These are phyloP conservation scores for Pharnaceum exiguum DNA, from an alignment of 148 eudicot genomes.

Conservation along the genomic window DNA sequence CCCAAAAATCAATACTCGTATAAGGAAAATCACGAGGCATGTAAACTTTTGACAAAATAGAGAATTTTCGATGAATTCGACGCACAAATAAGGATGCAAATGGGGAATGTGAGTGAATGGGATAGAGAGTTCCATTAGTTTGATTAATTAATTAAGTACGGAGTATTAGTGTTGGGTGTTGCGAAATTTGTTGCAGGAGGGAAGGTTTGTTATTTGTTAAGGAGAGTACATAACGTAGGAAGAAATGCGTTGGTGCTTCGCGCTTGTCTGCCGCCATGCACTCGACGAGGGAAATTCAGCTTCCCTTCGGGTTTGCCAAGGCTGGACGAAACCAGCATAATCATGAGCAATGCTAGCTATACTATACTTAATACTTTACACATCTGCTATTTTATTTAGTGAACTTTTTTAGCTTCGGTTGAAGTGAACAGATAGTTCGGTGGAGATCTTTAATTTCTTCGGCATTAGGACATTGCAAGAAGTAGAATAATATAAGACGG, in stretches of 20 bases:
- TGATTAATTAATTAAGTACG: not conserved
- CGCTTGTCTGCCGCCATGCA: constrained; percentile 55
- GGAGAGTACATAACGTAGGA: constrained; percentile 27
- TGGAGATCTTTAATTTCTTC: too few relatives aligned
- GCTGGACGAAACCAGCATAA: constrained; percentile 1
- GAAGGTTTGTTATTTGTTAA: not conserved
- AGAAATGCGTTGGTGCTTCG: constrained; percentile 39
- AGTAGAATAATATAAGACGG: too few relatives aligned
- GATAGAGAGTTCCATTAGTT: not conserved
- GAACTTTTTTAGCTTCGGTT: too few relatives aligned
- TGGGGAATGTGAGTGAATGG: not conserved
- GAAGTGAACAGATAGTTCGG: too few relatives aligned
- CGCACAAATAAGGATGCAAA: constrained; percentile 1
- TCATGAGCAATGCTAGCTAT: too few relatives aligned
- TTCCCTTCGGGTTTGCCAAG: constrained; percentile 8
- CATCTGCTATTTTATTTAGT: too few relatives aligned
- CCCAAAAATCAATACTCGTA: constrained; percentile 11
- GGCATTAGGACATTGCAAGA: too few relatives aligned
- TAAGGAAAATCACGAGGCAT: constrained; percentile 19
- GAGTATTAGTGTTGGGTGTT: not conserved
- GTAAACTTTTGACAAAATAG: constrained; percentile 3
- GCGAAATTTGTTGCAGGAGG: not conserved
- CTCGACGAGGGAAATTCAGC: constrained; percentile 17
- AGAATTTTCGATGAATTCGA: constrained; percentile 16
- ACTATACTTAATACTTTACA: too few relatives aligned